phyloP scores from a whole-genome alignment of 2,329 filamentous ascomycete genomes.

The Byssochlamys sp. region DNA sequence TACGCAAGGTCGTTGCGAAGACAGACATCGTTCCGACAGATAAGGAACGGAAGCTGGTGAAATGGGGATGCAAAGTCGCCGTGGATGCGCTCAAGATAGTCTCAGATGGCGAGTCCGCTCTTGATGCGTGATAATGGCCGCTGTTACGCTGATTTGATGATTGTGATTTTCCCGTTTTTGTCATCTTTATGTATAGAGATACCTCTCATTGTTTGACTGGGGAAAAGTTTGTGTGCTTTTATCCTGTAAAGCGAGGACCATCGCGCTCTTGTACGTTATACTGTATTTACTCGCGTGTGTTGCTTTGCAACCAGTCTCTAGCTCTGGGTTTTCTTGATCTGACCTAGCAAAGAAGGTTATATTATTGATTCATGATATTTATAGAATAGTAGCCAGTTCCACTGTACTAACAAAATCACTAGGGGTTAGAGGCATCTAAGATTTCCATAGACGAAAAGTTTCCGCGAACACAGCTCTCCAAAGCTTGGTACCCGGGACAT shows the following conservation, averaged over 20 bases:
- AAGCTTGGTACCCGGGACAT: no score
- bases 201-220: not conserved
- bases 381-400: no score
- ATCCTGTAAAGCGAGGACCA: not conserved
- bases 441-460: no score
- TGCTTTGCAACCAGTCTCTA: no score
- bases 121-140: not conserved
- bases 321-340: no score
- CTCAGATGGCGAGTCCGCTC: constrained; percentile 5
- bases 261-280: no score
- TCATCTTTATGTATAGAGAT: not conserved
- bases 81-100: constrained; percentile 32
- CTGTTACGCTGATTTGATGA: not conserved
- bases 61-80: constrained; percentile 35
- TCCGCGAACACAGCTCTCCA: no score
- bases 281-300: no score
- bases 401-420: no score
- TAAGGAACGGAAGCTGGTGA: constrained; percentile 44
- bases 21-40: constrained; percentile 47
- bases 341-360: no score
- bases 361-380: no score
- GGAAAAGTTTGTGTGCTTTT: not conserved
- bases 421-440: no score
- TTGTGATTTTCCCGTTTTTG: not conserved
- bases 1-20: constrained; percentile 64